phyloP scores from a whole-genome alignment of 495 filamentous ascomycete species.

The Cladorrhinum samala region DNA sequence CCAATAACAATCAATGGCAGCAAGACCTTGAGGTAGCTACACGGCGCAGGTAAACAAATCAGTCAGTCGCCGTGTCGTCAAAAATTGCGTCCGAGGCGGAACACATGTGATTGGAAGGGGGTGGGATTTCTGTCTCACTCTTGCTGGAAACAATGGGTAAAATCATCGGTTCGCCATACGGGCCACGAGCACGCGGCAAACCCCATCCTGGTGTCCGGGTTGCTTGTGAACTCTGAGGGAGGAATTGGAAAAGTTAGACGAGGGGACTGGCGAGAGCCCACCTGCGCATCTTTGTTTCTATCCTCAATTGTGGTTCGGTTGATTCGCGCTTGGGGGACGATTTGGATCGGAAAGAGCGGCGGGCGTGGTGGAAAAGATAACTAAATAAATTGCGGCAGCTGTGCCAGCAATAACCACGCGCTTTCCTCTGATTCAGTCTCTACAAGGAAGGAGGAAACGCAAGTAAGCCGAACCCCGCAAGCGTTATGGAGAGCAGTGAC shows the following conservation, averaged over 20 bases:
- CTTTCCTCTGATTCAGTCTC: neutral
- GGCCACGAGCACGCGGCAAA: slow-evolving; percentile 74
- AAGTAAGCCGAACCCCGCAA: neutral
- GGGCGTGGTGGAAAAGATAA: neutral
- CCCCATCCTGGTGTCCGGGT: slow-evolving; percentile 29
- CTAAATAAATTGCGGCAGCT: neutral
- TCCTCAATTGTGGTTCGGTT: neutral
- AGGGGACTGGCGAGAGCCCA: neutral
- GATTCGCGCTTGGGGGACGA: no score
- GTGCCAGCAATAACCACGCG: no score
- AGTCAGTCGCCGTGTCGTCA: neutral
- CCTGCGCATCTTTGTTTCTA: neutral
- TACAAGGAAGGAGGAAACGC: neutral
- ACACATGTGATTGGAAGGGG: neutral
- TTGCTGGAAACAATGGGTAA: slow-evolving; percentile 78
- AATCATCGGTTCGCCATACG: slow-evolving; percentile 83
- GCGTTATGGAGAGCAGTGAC: neutral
- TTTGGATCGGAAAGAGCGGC: no score
- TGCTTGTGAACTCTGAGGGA: slow-evolving; percentile 8
- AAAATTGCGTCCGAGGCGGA: neutral
- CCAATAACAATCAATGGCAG: slow-evolving; percentile 68
- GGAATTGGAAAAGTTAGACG: neutral
- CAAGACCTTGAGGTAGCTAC: slow-evolving; percentile 75
- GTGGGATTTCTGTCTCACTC: slow-evolving; percentile 55
- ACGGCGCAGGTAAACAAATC: slow-evolving; percentile 2